Conservation (phyloP, 1,284 basidiomycete genomes). For the Trichosporon inkin region DNA sequence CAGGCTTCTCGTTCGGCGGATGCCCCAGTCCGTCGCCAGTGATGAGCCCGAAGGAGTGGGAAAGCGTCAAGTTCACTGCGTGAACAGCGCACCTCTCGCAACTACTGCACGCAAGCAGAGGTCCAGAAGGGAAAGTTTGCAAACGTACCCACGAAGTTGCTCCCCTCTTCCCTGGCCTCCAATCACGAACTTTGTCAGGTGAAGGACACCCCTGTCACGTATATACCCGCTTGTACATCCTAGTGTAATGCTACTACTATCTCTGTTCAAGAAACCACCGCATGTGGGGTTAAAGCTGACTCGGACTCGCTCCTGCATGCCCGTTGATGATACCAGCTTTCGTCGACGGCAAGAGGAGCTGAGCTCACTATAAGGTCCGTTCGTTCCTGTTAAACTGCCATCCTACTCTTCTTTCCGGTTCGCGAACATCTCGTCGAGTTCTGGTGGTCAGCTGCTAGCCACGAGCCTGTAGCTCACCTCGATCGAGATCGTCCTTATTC, state of each 20-base stretch:
- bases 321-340: neutral
- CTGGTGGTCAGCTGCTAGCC: conserved; percentile 14
- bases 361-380: no score
- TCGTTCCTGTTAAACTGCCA: no score
- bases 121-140: neutral
- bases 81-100: neutral
- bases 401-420: conserved; percentile 2
- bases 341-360: no score
- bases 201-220: conserved; percentile 1
- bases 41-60: conserved; percentile 3
- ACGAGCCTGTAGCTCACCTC: conserved; percentile 28
- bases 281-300: no score
- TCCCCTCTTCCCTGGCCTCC: neutral
- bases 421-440: conserved; percentile 27
- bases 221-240: conserved; percentile 8
- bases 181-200: neutral
- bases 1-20: neutral
- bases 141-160: neutral
- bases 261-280: conserved; percentile 3
- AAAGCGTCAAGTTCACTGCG: conserved; percentile 2
- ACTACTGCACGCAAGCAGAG: neutral
- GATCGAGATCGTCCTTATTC: conserved; percentile 39
- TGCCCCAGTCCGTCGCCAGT: neutral
- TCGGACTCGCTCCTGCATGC: conserved; percentile 48
- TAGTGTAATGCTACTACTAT: conserved; percentile 4